A percentile compares a stretch with the other conserved stretches of the same genome.
phyloP scores from a whole-genome alignment of 2,329 filamentous ascomycete species.

The Claviceps pusilla region DNA sequence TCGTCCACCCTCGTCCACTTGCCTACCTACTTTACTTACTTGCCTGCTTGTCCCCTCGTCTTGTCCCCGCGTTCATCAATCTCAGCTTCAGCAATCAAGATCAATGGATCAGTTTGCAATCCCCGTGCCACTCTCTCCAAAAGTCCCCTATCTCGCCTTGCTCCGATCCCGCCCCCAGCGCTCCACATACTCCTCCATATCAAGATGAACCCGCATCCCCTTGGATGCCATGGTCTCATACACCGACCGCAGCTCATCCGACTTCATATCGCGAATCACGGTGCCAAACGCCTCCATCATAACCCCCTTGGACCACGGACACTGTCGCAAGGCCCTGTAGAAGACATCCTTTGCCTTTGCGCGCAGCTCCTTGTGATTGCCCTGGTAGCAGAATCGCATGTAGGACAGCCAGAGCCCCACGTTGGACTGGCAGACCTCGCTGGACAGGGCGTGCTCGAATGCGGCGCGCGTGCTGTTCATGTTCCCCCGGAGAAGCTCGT shows the following conservation, averaged over 20 bases:
- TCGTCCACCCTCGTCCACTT: too few relatives aligned
- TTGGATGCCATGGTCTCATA: slow-evolving; percentile 33
- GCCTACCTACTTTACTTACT: too few relatives aligned
- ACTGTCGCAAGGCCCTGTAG: slow-evolving; percentile 31
- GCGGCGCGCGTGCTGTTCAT: slow-evolving; percentile 33
- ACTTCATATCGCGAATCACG: slow-evolving; percentile 29
- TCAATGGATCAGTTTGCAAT: not conserved
- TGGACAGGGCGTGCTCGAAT: slow-evolving; percentile 36
- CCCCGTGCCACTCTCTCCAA: not conserved
- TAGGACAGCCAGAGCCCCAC: slow-evolving; percentile 35
- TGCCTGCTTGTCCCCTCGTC: not conserved
- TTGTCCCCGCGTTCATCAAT: not conserved
- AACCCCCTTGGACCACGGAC: slow-evolving; percentile 34
- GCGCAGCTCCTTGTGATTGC: slow-evolving; percentile 20
- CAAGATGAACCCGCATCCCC: slow-evolving; percentile 35
- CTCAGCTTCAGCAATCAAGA: not conserved
- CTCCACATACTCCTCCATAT: slow-evolving; percentile 33
- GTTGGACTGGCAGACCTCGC: slow-evolving; percentile 24
- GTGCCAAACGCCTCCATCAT: slow-evolving; percentile 37
- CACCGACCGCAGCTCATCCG: slow-evolving; percentile 32
- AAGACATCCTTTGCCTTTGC: slow-evolving; percentile 31
- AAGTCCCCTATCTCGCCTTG: not conserved
- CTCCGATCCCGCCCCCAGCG: slow-evolving; percentile 14
- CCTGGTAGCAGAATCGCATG: slow-evolving; percentile 28
- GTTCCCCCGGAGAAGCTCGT: slow-evolving; percentile 34